Base-by-base conservation (phyloP, 1,284 basidiomycete genomes). In the Ustilago lituana region DNA sequence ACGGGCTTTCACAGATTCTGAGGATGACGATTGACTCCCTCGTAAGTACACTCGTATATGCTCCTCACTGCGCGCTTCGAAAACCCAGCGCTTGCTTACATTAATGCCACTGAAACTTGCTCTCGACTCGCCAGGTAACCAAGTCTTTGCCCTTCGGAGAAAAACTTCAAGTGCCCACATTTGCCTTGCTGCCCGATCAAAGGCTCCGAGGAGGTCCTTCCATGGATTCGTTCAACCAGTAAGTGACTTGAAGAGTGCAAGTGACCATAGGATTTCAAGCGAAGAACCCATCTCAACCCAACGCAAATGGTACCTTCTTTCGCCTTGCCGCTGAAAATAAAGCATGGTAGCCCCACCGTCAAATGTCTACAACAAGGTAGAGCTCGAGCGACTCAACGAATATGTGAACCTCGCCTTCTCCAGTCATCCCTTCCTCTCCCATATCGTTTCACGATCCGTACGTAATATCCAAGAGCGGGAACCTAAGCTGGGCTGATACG, bases 391-490 rank as follows among this genome's bases (percentile, higher is more conserved):
- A 5, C 45, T 46, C 12, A 5, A 32, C 0, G 35, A 64, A 27
- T n/a, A 63, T 6, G 33, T 50, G 32, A 55, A 67, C 1, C 37
- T 58, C 4, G 69, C 60, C 5, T 72, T 37, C 33, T 12, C n/a
- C 8, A 33, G 35, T n/a, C 69, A 72, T 24, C 59, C 69, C 3
- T 72, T 67, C 40, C 50, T 72, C 11, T 19, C 51, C 1, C 15
- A 56, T 20, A 66, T 71, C 39, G 29, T 62, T 2, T 71, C 54
- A 4, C 51, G 48, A 22, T 62, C 68, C 0, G 58, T 67, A 41
- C 22, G 64, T 52, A 7, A 8, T 20, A 2, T n/a, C n/a, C n/a
- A n/a, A n/a, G n/a, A n/a, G n/a, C n/a, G n/a, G n/a, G n/a, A n/a
- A n/a, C n/a, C n/a, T n/a, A n/a, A n/a, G n/a, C n/a, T n/a, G n/a